phyloP scores from a whole-genome alignment of 495 filamentous ascomycete genomes.

The Neurospora terricola region DNA sequence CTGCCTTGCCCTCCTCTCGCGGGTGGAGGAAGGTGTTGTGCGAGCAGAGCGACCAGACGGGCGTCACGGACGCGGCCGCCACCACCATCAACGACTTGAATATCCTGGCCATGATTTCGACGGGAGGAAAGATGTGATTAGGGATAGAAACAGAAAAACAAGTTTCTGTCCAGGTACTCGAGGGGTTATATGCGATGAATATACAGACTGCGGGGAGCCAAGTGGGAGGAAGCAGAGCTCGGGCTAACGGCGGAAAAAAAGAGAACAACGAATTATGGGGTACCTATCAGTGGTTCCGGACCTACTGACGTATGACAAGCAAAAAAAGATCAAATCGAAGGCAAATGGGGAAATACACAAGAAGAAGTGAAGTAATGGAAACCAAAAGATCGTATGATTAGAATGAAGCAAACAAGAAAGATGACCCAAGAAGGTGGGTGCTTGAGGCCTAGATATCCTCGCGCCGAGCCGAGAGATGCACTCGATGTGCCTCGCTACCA shows the following conservation, averaged over 20 bases:
- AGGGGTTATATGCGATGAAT: not conserved
- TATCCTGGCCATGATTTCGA: not conserved
- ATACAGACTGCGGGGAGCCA: not conserved
- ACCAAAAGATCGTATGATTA: not conserved
- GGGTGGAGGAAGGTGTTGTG: constrained; percentile 25
- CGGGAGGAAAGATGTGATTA: not conserved
- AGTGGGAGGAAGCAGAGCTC: not conserved
- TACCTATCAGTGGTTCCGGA: not conserved
- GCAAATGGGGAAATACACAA: not conserved
- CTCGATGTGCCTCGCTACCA: not conserved
- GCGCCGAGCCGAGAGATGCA: not conserved
- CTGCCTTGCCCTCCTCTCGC: constrained; percentile 24
- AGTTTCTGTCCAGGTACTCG: not conserved
- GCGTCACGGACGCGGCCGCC: constrained; percentile 15
- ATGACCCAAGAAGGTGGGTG: not conserved
- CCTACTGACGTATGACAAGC: not conserved
- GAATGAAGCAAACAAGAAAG: not conserved
- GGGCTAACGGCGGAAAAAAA: not conserved
- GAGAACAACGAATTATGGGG: not conserved
- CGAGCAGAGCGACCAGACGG: constrained; percentile 19
- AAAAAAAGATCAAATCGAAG: not conserved
- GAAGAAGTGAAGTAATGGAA: not conserved
- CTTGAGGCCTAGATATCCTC: not conserved
- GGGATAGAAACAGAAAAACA: not conserved
- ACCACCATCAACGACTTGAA: not conserved